These are phyloP conservation scores for Acanthamoeba castellanii DNA, from an alignment of 208 protist species.

Conservation along the genomic window DNA sequence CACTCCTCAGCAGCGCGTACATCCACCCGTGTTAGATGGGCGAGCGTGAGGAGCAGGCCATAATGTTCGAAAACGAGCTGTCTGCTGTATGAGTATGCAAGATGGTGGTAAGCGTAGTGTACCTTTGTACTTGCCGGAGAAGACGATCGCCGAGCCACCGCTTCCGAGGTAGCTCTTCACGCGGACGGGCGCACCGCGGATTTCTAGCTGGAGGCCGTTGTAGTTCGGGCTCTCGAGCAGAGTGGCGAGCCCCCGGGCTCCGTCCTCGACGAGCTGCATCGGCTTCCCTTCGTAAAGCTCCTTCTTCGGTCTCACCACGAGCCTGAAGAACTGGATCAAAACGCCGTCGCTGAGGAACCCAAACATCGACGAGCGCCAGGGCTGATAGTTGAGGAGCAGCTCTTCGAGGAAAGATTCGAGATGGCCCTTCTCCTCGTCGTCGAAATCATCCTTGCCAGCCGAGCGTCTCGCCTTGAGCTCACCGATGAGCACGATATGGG, in stretches of 20 bases:
- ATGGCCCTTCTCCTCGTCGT: neutral
- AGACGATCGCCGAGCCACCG: neutral
- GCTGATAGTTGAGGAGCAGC: neutral
- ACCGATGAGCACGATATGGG: neutral
- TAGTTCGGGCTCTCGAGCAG: neutral
- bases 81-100: no score
- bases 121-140: neutral
- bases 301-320: neutral
- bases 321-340: conserved; percentile 1
- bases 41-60: neutral
- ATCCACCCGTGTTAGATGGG: no score
- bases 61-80: neutral
- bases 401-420: conserved; percentile 6
- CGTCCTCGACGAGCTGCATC: neutral
- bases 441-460: neutral
- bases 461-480: neutral
- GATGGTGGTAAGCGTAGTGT: no score
- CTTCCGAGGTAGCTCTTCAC: neutral
- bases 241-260: neutral
- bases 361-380: neutral
- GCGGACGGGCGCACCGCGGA: neutral
- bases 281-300: neutral
- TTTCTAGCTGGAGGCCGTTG: neutral
- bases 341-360: neutral
- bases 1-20: no score